These are phyloP conservation scores for Nymphaea thermarum DNA, from an alignment of 164 flowering plant genomes.

Conservation along the genomic window DNA sequence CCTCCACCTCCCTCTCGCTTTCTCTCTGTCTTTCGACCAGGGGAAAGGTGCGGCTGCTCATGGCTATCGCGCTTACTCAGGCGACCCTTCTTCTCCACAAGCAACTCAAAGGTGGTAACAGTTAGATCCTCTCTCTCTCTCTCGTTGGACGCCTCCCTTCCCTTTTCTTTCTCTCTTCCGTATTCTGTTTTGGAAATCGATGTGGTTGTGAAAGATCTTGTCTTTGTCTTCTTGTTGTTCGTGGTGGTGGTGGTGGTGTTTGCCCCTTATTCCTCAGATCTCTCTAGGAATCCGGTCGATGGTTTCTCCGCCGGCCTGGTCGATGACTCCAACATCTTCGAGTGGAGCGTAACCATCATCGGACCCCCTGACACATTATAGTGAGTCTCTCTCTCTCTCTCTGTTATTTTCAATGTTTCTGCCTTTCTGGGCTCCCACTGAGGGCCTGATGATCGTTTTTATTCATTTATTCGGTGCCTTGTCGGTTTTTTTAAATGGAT, in stretches of 20 bases:
- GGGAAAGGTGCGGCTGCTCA: not conserved
- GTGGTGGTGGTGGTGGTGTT: not conserved
- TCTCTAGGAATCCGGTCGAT: conserved; percentile 52
- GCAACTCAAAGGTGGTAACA: not conserved
- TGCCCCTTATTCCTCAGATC: conserved; percentile 28
- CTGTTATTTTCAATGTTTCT: conserved; percentile 1
- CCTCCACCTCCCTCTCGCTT: not conserved
- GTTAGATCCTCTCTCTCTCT: not conserved
- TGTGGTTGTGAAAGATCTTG: conserved; percentile 6
- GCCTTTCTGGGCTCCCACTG: not conserved
- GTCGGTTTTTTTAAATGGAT: not conserved
- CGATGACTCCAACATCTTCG: conserved; percentile 51
- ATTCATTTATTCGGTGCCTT: not conserved
- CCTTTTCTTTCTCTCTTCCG: not conserved
- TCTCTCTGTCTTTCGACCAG: not conserved
- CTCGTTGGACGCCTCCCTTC: not conserved
- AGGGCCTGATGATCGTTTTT: not conserved
- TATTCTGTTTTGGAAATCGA: conserved; percentile 1
- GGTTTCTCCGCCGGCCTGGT: conserved; percentile 76
- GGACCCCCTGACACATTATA: conserved; percentile 76
- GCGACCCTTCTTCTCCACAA: conserved; percentile 2
- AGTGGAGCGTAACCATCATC: conserved; percentile 70
- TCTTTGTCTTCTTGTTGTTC: not conserved
- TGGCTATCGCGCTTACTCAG: not conserved
- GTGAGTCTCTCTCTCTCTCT: conserved; percentile 19